A percentile compares a stretch with the other conserved stretches of the same genome.
Evolutionary conservation across 2,329 filamentous ascomycete genomes (phyloP).

Genomic region (Colletotrichum camelliae): DNA sequence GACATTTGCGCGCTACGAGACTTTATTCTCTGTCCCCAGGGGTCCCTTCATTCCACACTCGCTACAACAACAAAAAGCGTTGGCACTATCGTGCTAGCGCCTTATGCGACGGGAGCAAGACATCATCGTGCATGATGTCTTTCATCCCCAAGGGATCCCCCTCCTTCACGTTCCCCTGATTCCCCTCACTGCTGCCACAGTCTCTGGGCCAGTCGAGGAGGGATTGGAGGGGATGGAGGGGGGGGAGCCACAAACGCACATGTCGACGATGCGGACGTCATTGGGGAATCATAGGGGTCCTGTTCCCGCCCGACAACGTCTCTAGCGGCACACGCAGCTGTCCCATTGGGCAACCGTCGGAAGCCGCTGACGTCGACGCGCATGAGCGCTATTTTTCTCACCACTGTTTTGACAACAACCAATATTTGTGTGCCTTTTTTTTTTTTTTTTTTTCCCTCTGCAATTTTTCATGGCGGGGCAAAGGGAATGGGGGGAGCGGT

Average conservation of each 20-base stretch:
- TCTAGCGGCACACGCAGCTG: neutral
- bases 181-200: neutral
- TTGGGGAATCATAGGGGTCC: constrained; percentile 16
- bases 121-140: constrained; percentile 9
- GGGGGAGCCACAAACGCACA: neutral
- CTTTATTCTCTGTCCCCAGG: neutral
- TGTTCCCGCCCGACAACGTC: neutral
- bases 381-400: neutral
- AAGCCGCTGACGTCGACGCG: constrained; percentile 15
- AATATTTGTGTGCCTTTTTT: neutral
- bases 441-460: neutral
- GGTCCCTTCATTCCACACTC: neutral
- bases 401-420: neutral
- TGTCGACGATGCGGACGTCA: constrained; percentile 10
- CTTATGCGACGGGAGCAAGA: neutral
- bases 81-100: neutral
- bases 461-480: neutral
- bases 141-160: neutral
- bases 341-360: neutral
- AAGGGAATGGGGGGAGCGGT: neutral
- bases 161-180: neutral
- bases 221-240: neutral
- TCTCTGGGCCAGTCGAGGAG: neutral
- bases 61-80: neutral
- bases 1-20: neutral